Evolutionary conservation across 495 filamentous ascomycete species (phyloP), one percentile per base, ranked within the genome.

Genomic region (Penicillium steckii): DNA sequence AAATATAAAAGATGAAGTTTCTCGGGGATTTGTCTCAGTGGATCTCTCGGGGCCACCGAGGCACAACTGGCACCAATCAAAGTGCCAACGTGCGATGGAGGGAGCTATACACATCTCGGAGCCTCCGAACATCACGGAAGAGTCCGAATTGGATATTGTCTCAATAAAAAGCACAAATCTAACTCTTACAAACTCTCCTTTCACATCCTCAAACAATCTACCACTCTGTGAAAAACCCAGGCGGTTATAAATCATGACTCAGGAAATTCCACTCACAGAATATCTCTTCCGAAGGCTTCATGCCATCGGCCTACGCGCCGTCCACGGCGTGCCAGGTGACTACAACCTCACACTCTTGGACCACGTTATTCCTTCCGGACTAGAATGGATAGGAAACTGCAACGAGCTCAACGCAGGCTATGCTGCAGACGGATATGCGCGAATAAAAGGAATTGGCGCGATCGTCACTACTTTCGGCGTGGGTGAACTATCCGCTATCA

Each of bases 361-460:
- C 66, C 81, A 83, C 53, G 50, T 90, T 18, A 72, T 76, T 15
- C 78, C 80, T 21, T 60, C 68, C 30, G 80, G 78, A 0, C 65
- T 91, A 10, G 75, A 79, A 52, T 90, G 86, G 87, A 79, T 89
- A 15, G 85, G 85, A 42, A 89, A 85, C 63, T 82, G 80, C 53
- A 90, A 91, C 56, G 87, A 91, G 60, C 75, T 91, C 24, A 90
- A 90, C 60, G 84, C 85, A 15, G 86, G 83, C 10, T 92, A 91
- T 55, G 87, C 88, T 2, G 83, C 87, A 9, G 88, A 92, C 67
- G 88, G 87, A 9, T 90, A 90, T 60, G 86, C 88, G 26, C 73
- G 87, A 24, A 70, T 85, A 33, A 83, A 84, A 48, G 84, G 84
- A n/a, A 80, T 90, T 26, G 74, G 75, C 7, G 87, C 87, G 3